phyloP scores from a whole-genome alignment of 805 yeast genomes.

The Ogataea glucozyma region DNA sequence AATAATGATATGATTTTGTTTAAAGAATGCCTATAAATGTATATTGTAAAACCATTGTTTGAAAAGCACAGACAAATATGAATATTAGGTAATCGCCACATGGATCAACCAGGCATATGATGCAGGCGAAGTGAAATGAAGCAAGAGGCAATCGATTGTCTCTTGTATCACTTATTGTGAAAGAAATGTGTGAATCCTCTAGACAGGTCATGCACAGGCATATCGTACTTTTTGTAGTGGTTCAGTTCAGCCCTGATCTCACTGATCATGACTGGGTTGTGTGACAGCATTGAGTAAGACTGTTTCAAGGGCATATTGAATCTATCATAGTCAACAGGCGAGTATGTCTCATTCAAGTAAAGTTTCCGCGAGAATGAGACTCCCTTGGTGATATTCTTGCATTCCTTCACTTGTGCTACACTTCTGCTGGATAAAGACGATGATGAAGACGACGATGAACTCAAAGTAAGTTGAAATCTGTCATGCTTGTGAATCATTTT shows the following conservation, averaged over 20 bases:
- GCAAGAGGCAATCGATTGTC: background rate
- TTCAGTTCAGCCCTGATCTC: slow-evolving; percentile 67
- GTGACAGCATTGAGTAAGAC: slow-evolving; percentile 41
- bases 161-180: slow-evolving; percentile 33
- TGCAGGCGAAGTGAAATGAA: slow-evolving; percentile 4
- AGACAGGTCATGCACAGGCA: slow-evolving; percentile 68
- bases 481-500: background rate
- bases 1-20: background rate
- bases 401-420: background rate
- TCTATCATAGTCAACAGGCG: slow-evolving; percentile 54
- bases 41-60: slow-evolving; percentile 1
- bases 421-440: slow-evolving; percentile 3
- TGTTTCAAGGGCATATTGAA: slow-evolving; percentile 53
- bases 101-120: background rate
- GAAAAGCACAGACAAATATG: too few relatives aligned
- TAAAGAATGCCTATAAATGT: background rate
- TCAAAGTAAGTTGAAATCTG: background rate
- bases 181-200: slow-evolving; percentile 66
- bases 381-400: background rate
- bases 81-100: too few relatives aligned
- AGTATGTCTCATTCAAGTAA: slow-evolving; percentile 51
- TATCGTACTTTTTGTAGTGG: slow-evolving; percentile 57
- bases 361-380: slow-evolving; percentile 48
- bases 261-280: slow-evolving; percentile 52
- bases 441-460: slow-evolving; percentile 4